Base-by-base conservation (phyloP, 768 basidiomycete genomes). In the Psilocybe cubensis region DNA sequence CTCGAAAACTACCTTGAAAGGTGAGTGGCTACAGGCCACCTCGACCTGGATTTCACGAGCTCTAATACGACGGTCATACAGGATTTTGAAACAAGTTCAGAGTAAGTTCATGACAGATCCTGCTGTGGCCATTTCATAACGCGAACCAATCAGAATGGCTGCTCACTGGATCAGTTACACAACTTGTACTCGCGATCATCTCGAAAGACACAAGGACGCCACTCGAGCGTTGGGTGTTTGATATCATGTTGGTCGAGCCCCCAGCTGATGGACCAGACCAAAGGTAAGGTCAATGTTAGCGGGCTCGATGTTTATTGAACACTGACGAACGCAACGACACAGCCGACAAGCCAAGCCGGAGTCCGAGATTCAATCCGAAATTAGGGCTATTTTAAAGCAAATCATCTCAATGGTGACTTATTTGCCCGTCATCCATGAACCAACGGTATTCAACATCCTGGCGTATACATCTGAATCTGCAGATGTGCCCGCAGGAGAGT, bases 211-310 rank as follows among this genome's bases (percentile, higher is more conserved):
- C 93, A 8, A 83, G 93, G 31, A 86, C 89, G 51, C 90, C 96
- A 8, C 83, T 98, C 44, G 97, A 99, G 73, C 84, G 97, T 61
- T 99, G 97, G 97, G 95, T 98, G 46, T 98, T 99, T 71, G 96
- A 98, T 72, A 82, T 99, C 71, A 88, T 93, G 67, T 81, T 95
- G 52, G 84, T 93, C 41, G 86, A 90, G 52, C 84, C 83, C 21
- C 76, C 85, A 9, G 66, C 79, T 1, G 82, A 83, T 47, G 70
- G 76, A 28, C 65, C 73, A 42, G 78, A 81, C 66, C 71, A 77
- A 87, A 66, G 65, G 68, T 69, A 56, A 21, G 58, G 42, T 41
- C 18, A 24, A 58, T 54, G 12, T 24, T 38, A 18, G 18, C 49
- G 33, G 24, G n/a, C 12, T 52, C 21, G 21, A 38, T 21, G 23